Evolutionary conservation across 108 stramenopile genomes (phyloP).

Genomic region (Pinguiococcus pyrenoidosus): DNA sequence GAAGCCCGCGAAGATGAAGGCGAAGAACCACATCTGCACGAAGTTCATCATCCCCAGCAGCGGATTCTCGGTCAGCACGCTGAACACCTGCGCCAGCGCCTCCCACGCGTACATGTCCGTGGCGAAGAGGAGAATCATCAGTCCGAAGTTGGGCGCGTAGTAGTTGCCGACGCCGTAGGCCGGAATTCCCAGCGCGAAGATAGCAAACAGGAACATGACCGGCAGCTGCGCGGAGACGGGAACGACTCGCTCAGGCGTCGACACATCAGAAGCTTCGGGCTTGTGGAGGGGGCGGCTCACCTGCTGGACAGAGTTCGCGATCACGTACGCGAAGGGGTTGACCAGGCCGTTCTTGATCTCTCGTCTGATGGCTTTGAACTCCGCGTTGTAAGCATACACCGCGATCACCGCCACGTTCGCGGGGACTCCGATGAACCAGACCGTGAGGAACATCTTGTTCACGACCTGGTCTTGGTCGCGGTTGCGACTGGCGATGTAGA

Average conservation of each 20-base stretch:
- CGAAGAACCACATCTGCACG: conserved; percentile 28
- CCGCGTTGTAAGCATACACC: conserved; percentile 28
- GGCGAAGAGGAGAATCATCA: conserved; percentile 3
- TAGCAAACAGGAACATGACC: conserved; percentile 24
- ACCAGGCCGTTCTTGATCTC: conserved; percentile 35
- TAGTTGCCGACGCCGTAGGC: conserved; percentile 9
- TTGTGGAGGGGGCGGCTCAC: too few species aligned
- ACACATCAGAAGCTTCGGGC: too few species aligned
- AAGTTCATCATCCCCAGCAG: conserved; percentile 29
- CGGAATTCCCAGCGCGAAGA: conserved; percentile 17
- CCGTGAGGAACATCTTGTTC: background rate
- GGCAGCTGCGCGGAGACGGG: too few species aligned
- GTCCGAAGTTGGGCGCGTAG: background rate
- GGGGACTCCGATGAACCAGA: conserved; percentile 14
- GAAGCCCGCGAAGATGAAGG: conserved; percentile 29
- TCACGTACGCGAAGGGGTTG: conserved; percentile 7
- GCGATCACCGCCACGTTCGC: conserved; percentile 21
- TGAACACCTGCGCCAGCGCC: conserved; percentile 16
- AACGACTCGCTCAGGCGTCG: too few species aligned
- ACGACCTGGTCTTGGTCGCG: conserved; percentile 2
- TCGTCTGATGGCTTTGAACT: conserved; percentile 17
- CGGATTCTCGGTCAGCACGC: conserved; percentile 19
- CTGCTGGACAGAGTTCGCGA: conserved; percentile 22
- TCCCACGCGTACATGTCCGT: conserved; percentile 11
- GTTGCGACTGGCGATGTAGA: conserved; percentile 8